Evolutionary conservation across 257 asterid genomes (phyloP), one percentile per base, ranked within the genome.

Genomic region (Leonotis leonurus): DNA sequence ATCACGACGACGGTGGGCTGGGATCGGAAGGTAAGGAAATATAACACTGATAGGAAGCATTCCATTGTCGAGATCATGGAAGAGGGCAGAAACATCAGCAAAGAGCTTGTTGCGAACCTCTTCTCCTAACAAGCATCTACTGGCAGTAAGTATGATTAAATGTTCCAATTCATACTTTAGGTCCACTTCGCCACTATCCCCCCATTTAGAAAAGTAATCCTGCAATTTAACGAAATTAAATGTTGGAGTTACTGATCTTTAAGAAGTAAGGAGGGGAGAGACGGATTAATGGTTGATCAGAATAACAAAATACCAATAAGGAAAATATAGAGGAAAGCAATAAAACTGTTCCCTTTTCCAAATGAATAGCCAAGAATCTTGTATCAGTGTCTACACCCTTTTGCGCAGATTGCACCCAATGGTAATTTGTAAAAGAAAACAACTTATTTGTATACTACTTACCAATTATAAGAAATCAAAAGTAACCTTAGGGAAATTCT

Each of bases 141-240:
- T 88, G 37, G 96, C 98, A 16, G 98, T 91, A 62, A 91, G 80
- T 60, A 91, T 91, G 73, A 91, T 91, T 16, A 91, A 83, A 62
- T 86, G 98, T 71, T 91, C 98, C 40, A 91, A 64, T 73, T 91
- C 96, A 75, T 81, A 79, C 72, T 91, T 91, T 16, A 91, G 74
- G 68, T 91, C 98, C 60, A 91, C 95, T 70, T 86, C 95, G 48
- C 98, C 98, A 24, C 84, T 82, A 2, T 86, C 95, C 14, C 95
- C 96, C 98, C 98, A 91, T 78, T 91, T 88, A 2, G 98, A 84
- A 73, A 91, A 91, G 70, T 91, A 88, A 0, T 88, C 85, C 98
- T 81, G 78, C 22, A 57, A 66, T 9, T 55, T n/a, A 46, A 29
- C 21, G 20, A 57, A 59, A 27, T 9, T 41, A 14, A 56, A 75